These are phyloP conservation scores for Gracilaria caudata DNA, from an alignment of 23 red algal species.

Conservation along the genomic window DNA sequence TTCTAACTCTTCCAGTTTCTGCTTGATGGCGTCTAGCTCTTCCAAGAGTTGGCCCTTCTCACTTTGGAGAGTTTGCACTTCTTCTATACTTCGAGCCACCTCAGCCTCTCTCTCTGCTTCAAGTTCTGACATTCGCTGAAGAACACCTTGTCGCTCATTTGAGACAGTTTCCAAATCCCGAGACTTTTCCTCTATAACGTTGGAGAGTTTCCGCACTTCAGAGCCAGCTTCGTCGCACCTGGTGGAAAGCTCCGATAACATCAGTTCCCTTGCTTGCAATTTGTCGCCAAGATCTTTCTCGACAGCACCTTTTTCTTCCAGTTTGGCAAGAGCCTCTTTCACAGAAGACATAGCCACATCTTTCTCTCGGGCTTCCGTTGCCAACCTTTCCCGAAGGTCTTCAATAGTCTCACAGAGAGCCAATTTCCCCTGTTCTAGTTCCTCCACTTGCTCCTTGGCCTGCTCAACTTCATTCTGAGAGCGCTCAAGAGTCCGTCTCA, in stretches of 20 bases:
- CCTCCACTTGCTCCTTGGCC: not conserved
- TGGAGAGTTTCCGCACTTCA: not conserved
- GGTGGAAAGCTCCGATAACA: not conserved
- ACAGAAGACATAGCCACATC: not conserved
- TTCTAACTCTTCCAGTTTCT: not conserved
- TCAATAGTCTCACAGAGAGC: not conserved
- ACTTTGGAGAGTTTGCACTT: not conserved
- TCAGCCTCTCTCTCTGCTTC: not conserved
- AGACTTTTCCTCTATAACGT: not conserved
- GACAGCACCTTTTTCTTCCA: not conserved
- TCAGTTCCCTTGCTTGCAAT: not conserved
- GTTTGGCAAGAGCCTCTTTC: not conserved
- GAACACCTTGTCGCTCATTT: not conserved
- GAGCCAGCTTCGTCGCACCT: not conserved
- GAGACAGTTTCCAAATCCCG: not conserved
- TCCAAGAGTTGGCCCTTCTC: not conserved
- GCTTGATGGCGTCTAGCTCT: not conserved
- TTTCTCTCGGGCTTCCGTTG: not conserved
- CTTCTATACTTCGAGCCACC: not conserved
- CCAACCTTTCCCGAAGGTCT: not conserved
- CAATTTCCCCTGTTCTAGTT: conserved; percentile 3
- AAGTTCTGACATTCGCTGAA: not conserved
- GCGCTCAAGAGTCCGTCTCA: not conserved
- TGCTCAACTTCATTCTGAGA: conserved; percentile 13
- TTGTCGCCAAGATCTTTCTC: not conserved